These are phyloP conservation scores for Amanita phalloides DNA, from an alignment of 768 basidiomycete species.

Conservation along the genomic window DNA sequence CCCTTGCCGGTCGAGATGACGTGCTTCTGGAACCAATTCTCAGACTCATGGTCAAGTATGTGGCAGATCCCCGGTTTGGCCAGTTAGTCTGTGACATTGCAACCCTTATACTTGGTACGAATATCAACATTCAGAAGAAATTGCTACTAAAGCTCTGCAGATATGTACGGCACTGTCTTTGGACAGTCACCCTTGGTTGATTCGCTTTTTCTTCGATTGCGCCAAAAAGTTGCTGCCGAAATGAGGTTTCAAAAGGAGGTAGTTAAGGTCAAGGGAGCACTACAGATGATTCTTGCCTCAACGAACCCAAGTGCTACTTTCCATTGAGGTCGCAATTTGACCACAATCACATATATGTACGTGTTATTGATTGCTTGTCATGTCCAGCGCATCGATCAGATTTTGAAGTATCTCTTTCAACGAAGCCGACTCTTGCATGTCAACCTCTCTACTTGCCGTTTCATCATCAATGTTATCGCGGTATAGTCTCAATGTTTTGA, in stretches of 20 bases:
- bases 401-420: constrained; percentile 62
- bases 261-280: constrained; percentile 69
- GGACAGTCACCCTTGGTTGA: constrained; percentile 94
- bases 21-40: constrained; percentile 87
- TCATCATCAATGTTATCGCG: constrained; percentile 59
- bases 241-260: constrained; percentile 84
- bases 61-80: constrained; percentile 89
- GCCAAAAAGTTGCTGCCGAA: constrained; percentile 78
- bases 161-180: constrained; percentile 86
- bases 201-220: constrained; percentile 68
- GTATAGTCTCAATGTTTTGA: constrained; percentile 61
- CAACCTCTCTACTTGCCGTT: constrained; percentile 21
- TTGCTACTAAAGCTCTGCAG: constrained; percentile 28
- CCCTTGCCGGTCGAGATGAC: constrained; percentile 87
- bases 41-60: constrained; percentile 73
- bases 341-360: neutral
- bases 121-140: neutral
- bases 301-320: constrained; percentile 16
- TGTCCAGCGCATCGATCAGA: constrained; percentile 43
- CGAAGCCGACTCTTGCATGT: constrained; percentile 27
- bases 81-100: constrained; percentile 77
- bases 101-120: constrained; percentile 72
- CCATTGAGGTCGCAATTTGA: constrained; percentile 1
- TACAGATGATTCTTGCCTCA: constrained; percentile 83
- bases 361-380: constrained; percentile 10